These are phyloP conservation scores for Penicillium sp. DNA, from an alignment of 2,329 filamentous ascomycete species.

Conservation along the genomic window DNA sequence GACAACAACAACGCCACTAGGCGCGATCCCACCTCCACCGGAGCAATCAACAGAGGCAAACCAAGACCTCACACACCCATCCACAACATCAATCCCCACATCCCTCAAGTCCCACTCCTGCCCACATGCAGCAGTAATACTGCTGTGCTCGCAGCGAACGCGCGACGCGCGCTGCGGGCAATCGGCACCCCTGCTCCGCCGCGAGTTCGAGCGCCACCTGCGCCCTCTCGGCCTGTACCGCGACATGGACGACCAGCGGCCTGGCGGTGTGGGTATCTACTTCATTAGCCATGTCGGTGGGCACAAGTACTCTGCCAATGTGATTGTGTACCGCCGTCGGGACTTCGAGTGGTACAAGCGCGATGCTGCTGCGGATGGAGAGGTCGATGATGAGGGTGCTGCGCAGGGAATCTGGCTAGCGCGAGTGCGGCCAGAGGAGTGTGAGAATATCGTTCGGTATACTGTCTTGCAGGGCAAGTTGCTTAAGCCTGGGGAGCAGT, in stretches of 20 bases:
- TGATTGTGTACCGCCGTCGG: conserved; percentile 79
- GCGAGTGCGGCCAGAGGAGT: conserved; percentile 79
- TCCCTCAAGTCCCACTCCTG: conserved; percentile 61
- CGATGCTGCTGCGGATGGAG: conserved; percentile 14
- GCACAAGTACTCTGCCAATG: conserved; percentile 93
- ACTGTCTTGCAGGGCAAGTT: conserved; percentile 92
- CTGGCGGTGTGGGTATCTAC: conserved; percentile 90
- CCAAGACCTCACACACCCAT: conserved; percentile 20
- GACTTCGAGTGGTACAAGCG: conserved; percentile 39
- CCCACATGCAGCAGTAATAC: conserved; percentile 80
- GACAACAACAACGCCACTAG: conserved; percentile 70
- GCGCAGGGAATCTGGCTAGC: conserved; percentile 93
- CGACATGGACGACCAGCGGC: conserved; percentile 82
- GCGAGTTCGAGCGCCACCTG: conserved; percentile 85
- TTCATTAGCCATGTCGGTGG: conserved; percentile 96
- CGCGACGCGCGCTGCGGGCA: conserved; percentile 93
- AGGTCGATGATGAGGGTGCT: conserved; percentile 55
- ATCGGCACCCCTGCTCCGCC: conserved; percentile 81
- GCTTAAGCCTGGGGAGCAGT: conserved; percentile 79
- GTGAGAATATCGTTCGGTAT: conserved; percentile 85
- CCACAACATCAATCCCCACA: conserved; percentile 29
- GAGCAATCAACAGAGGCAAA: conserved; percentile 14
- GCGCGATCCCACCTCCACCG: conserved; percentile 31
- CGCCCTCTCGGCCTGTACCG: conserved; percentile 80
- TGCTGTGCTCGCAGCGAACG: conserved; percentile 93